Percentiles rank a stretch among this genome's conserved stretches.
Evolutionary conservation across 1,284 basidiomycete genomes (phyloP).

Genomic region (Cerrena zonata): DNA sequence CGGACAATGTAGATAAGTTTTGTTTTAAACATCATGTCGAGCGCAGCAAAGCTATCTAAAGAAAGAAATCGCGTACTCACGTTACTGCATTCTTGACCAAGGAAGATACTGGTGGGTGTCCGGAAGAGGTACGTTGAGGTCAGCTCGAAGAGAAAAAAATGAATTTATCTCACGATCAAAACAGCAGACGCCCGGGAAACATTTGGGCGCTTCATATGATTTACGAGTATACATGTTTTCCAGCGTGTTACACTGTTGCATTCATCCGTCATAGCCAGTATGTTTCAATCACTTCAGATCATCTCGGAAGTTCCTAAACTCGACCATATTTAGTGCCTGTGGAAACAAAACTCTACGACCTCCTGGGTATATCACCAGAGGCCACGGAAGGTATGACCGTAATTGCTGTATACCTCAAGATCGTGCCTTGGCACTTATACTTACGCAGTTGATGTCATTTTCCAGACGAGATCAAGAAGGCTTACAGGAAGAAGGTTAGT

Average conservation of each 20-base stretch:
- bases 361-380: conserved; percentile 64
- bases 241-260: no score
- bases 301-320: not conserved
- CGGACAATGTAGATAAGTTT: conserved; percentile 85
- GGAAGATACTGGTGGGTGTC: no score
- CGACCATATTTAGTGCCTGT: conserved; percentile 55
- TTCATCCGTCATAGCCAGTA: no score
- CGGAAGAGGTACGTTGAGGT: no score
- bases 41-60: not conserved
- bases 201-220: no score
- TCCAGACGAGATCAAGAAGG: conserved; percentile 83
- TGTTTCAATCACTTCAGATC: no score
- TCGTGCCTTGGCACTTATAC: not conserved
- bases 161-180: no score
- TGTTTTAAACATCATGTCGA: conserved; percentile 48
- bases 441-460: conserved; percentile 8
- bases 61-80: conserved; percentile 9
- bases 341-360: conserved; percentile 74
- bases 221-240: no score
- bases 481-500: conserved; percentile 81
- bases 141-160: no score
- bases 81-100: no score
- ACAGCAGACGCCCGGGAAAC: no score
- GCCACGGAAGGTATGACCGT: conserved; percentile 61
- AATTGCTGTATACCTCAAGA: not conserved